phyloP scores from a whole-genome alignment of 2,329 filamentous ascomycete genomes.

The Trichoderma hamatum region DNA sequence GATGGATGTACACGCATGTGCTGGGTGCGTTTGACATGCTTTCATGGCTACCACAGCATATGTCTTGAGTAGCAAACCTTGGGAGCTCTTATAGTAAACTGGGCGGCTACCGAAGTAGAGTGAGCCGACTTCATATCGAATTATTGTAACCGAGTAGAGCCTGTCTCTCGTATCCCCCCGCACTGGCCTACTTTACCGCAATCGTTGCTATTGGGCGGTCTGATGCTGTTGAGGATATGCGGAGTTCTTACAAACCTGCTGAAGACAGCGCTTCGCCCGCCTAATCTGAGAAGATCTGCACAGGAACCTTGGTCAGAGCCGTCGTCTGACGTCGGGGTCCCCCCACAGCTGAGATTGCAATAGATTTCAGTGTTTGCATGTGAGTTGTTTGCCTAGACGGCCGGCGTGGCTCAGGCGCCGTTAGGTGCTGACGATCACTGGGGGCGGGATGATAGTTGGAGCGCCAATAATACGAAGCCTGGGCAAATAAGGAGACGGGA shows the following conservation, averaged over 20 bases:
- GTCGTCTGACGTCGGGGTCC: conserved; percentile 24
- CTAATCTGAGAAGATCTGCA: conserved; percentile 21
- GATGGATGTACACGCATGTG: neutral
- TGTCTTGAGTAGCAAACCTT: neutral
- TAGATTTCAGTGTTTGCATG: neutral
- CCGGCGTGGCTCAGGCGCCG: neutral
- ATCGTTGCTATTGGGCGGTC: neutral
- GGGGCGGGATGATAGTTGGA: neutral
- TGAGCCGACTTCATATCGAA: neutral
- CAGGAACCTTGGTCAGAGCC: neutral
- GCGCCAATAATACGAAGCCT: neutral
- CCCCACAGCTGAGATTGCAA: conserved; percentile 10
- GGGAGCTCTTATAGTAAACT: neutral
- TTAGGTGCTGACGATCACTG: neutral
- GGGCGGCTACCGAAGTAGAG: neutral
- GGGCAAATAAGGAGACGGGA: neutral
- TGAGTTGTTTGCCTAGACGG: neutral
- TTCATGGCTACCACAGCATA: neutral
- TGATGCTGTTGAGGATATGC: neutral
- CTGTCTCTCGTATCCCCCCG: neutral
- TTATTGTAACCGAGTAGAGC: neutral
- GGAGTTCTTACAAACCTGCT: neutral
- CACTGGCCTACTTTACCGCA: neutral
- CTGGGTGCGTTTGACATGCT: neutral
- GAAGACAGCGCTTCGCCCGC: neutral